Percentiles rank a stretch among this genome's conserved stretches.
phyloP scores from a whole-genome alignment of 441 rosid species.

The Eugenia klotzschiana region DNA sequence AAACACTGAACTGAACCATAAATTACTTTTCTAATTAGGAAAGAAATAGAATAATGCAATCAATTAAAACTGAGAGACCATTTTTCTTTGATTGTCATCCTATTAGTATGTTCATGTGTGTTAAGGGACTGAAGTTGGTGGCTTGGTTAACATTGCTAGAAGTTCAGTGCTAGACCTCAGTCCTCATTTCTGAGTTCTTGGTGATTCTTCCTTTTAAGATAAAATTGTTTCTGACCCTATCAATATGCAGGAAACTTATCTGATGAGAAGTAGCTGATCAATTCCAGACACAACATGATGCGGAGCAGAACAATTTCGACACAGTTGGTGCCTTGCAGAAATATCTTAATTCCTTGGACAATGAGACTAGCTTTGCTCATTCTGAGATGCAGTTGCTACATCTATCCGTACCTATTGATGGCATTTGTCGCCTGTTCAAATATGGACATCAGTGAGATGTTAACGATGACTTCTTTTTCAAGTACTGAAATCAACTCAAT shows the following conservation, averaged over 20 bases:
- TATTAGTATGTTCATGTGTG: not conserved
- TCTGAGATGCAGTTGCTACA: not conserved
- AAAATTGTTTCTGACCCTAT: not conserved
- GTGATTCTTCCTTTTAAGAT: not conserved
- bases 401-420: not conserved
- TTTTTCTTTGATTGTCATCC: not conserved
- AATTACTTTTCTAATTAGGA: not conserved
- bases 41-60: not conserved
- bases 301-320: not conserved
- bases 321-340: not conserved
- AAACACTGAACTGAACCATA: not conserved
- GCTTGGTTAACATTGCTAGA: not conserved
- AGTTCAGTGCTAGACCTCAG: not conserved
- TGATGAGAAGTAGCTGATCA: not conserved
- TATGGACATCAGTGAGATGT: not conserved
- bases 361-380: not conserved
- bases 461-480: not conserved
- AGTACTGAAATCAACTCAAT: not conserved
- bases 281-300: not conserved
- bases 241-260: not conserved
- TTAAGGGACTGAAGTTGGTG: not conserved
- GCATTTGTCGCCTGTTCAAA: not conserved
- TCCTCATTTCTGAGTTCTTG: not conserved
- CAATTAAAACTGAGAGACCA: not conserved
- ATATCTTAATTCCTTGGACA: not conserved